These are phyloP conservation scores for Saccharomyces hybrid DNA, from an alignment of 1,139 yeast species.

Conservation along the genomic window DNA sequence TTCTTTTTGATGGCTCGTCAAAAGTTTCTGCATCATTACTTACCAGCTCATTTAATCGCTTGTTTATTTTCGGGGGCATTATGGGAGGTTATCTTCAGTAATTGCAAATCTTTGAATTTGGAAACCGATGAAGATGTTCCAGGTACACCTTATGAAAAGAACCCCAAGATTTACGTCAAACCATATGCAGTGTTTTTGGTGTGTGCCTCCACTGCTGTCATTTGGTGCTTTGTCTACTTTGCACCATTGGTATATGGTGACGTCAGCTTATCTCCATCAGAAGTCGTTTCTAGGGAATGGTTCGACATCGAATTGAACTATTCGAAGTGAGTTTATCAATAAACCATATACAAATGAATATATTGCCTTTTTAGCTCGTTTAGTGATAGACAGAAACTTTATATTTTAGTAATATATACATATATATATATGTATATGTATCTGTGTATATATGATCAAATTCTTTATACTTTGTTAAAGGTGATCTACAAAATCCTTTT, in stretches of 20 bases:
- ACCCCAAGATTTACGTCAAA: constrained; percentile 22
- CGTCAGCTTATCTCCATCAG: constrained; percentile 51
- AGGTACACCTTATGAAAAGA: constrained; percentile 17
- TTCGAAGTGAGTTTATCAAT: too few relatives aligned
- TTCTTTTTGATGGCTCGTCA: constrained; percentile 90
- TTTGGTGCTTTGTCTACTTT: constrained; percentile 63
- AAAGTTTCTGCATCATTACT: constrained; percentile 87
- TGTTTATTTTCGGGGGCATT: constrained; percentile 77
- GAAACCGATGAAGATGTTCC: constrained; percentile 28
- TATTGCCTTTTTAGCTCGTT: too few relatives aligned
- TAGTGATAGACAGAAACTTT: too few relatives aligned
- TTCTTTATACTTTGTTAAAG: too few relatives aligned
- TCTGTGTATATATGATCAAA: too few relatives aligned
- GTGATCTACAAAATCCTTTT: too few relatives aligned
- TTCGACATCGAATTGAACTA: constrained; percentile 36
- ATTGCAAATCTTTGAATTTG: constrained; percentile 37
- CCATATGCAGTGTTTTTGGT: constrained; percentile 35
- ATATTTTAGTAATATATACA: too few relatives aligned
- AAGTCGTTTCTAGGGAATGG: constrained; percentile 72
- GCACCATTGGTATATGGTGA: constrained; percentile 86
- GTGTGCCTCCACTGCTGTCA: constrained; percentile 41
- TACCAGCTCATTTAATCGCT: constrained; percentile 92
- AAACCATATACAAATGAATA: too few relatives aligned
- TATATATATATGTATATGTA: too few relatives aligned
- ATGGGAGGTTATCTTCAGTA: constrained; percentile 70